phyloP scores from a whole-genome alignment of 805 yeast genomes.

The Candida ipomoeae region DNA sequence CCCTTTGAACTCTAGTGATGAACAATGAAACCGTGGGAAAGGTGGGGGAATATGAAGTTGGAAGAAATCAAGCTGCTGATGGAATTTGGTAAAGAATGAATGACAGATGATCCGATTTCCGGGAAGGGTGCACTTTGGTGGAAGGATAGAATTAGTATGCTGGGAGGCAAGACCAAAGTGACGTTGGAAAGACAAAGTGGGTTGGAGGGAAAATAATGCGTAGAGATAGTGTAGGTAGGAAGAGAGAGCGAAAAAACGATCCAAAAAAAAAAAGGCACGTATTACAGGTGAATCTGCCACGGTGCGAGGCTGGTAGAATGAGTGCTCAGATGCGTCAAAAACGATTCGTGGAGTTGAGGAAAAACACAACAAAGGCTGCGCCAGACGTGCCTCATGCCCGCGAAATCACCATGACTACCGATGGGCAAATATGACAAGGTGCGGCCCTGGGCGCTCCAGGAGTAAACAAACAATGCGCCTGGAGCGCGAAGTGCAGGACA shows the following conservation, averaged over 20 bases:
- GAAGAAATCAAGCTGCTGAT: conserved; percentile 2
- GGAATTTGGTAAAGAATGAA: conserved; percentile 2
- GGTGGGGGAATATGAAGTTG: background rate
- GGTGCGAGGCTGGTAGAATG: conserved; percentile 1
- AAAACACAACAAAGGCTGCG: conserved; percentile 3
- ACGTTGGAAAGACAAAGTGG: conserved; percentile 1
- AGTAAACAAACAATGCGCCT: conserved; percentile 5
- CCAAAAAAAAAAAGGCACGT: conserved; percentile 4
- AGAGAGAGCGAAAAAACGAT: conserved; percentile 1
- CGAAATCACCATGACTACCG: conserved; percentile 2
- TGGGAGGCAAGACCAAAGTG: background rate
- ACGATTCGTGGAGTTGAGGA: background rate
- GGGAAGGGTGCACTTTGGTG: background rate
- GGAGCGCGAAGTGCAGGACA: conserved; percentile 3
- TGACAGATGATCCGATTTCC: conserved; percentile 1
- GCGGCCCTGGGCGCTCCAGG: conserved; percentile 1
- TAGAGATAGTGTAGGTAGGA: background rate
- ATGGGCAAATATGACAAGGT: background rate
- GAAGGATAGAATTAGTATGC: background rate
- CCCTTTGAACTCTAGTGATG: background rate
- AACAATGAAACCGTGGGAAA: background rate
- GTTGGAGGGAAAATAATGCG: background rate
- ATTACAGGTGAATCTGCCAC: conserved; percentile 1
- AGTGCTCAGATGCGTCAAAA: conserved; percentile 1
- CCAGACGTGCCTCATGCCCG: background rate